Base-by-base conservation (phyloP, 805 yeast genomes). In the Yamadazyma ubonensis region DNA sequence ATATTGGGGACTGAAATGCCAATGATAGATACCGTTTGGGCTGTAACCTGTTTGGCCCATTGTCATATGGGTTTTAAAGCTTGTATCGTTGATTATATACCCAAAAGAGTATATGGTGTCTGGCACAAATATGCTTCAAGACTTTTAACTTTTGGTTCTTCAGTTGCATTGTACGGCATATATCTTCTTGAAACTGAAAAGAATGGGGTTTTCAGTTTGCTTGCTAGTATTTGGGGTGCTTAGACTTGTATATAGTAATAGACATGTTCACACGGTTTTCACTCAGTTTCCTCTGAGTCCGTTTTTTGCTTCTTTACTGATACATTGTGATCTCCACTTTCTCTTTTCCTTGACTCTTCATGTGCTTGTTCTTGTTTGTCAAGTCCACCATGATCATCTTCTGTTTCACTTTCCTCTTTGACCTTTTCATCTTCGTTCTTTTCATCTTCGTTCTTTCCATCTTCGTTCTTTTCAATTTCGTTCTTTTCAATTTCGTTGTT, bases 61-160 rank as follows among this genome's bases (percentile, higher is more conserved):
- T 74, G 84, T 41, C 87, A 83, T 63, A 77, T 84, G 52, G 99
- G 98, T 9, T 78, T 93, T 66, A 84, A 84, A 63, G 73, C 95
- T 33, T 91, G 97, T 71, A 89, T 93, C 55, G 82, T 82, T 44
- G 99, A 91, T 65, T 93, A 91, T 67, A 83, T 91, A 41, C 97
- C 96, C 29, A 65, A 71, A 58, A 78, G 99, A 61, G 86, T 82
- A 17, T 93, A 83, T 63, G 96, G 96, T 26, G 61, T 71, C 29
- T 78, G 86, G 75, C 83, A 87, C 66, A 73, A 73, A 45, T 67
- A 75, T 27, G 90, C 95, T 41, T 67, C 79, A 71, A 74, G 73
- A 46, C 59, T 88, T 41, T 75, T 93, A 53, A 75, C 79, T 27
- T 65, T 81, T 2, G 97, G 97, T 27, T 72, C 96, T 2, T 70